Conservation (phyloP, 257 asterid species). For the Plantago major region DNA sequence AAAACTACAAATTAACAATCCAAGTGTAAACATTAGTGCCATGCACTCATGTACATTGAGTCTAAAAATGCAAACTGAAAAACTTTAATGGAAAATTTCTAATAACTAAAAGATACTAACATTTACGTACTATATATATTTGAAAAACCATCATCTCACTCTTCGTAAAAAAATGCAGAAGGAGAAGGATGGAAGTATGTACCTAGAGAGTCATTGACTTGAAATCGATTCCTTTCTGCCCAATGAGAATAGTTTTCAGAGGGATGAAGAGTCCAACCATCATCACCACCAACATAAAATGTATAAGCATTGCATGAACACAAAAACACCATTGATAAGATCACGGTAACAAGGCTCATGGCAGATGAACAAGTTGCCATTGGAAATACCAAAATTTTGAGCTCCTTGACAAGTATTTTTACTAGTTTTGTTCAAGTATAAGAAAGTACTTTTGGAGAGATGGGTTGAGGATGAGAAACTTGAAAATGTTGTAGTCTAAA, state of each 20-base stretch:
- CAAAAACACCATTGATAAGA: conserved; percentile 22
- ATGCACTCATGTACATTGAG: not conserved
- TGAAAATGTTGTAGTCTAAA: not conserved
- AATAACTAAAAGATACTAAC: too few species aligned
- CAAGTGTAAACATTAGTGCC: not conserved
- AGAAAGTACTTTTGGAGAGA: not conserved
- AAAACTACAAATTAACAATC: conserved; percentile 34
- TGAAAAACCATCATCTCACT: not conserved
- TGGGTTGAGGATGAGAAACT: not conserved
- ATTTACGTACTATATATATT: not conserved
- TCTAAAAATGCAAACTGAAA: not conserved
- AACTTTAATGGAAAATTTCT: too few species aligned
- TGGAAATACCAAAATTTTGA: not conserved
- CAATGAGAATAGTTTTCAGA: conserved; percentile 30
- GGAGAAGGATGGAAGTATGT: conserved; percentile 3
- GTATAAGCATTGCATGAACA: conserved; percentile 28
- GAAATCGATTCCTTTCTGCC: conserved; percentile 38
- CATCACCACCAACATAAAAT: conserved; percentile 38
- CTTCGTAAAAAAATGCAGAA: not conserved
- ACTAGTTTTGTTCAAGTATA: too few species aligned
- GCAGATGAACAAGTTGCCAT: conserved; percentile 16
- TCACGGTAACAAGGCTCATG: conserved; percentile 19
- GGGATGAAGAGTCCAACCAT: conserved; percentile 41
- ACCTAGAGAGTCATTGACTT: conserved; percentile 38
- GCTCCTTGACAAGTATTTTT: too few species aligned